Evolutionary conservation across 805 yeast species (phyloP).

Genomic region (Candida hungchunana): DNA sequence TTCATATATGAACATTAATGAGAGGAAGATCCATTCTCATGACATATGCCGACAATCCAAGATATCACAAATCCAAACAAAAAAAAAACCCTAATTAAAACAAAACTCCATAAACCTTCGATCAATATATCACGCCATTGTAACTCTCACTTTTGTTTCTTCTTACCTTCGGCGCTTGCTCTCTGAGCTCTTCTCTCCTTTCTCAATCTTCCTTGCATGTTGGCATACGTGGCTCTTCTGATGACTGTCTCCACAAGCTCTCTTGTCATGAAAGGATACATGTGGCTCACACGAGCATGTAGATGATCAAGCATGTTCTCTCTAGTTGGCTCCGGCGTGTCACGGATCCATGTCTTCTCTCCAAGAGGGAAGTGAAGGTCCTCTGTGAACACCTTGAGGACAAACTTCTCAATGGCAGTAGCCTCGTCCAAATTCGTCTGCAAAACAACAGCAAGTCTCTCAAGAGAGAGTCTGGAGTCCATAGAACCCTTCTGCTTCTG

Average conservation of each 20-base stretch:
- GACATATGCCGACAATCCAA: no score
- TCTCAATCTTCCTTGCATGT: constrained; percentile 75
- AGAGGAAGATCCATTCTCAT: no score
- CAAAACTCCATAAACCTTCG: no score
- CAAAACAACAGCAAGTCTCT: constrained; percentile 49
- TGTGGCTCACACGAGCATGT: constrained; percentile 29
- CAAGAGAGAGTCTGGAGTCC: constrained; percentile 55
- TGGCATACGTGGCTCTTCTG: constrained; percentile 73
- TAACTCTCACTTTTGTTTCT: background rate
- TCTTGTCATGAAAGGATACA: constrained; percentile 21
- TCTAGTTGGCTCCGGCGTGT: constrained; percentile 55
- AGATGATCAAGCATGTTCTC: constrained; percentile 44
- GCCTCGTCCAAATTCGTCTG: constrained; percentile 53
- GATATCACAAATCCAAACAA: no score
- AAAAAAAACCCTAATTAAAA: no score
- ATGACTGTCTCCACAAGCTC: constrained; percentile 63
- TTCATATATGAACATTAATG: no score
- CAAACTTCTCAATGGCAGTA: constrained; percentile 46
- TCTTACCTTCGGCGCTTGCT: constrained; percentile 25
- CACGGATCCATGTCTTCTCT: constrained; percentile 80
- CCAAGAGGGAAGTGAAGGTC: constrained; percentile 72
- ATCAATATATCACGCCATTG: background rate
- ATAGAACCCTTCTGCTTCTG: no score
- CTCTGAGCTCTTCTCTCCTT: constrained; percentile 56
- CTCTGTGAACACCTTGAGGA: constrained; percentile 48